Evolutionary conservation across 2,329 filamentous ascomycete genomes (phyloP).

Genomic region (Pyricularia sp.): DNA sequence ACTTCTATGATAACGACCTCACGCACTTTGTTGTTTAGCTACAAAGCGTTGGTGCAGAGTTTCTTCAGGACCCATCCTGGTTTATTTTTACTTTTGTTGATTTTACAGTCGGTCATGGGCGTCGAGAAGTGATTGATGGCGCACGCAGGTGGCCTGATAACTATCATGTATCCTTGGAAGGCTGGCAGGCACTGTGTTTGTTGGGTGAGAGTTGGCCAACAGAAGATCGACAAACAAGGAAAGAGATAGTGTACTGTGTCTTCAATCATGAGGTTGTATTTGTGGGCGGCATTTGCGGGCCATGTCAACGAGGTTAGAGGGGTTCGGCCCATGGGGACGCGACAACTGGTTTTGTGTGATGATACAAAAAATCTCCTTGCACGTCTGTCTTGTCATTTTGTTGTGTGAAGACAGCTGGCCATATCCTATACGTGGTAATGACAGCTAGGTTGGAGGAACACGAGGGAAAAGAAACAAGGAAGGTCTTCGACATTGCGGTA

Average conservation of each 20-base stretch:
- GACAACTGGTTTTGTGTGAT: neutral
- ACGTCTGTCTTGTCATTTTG: neutral
- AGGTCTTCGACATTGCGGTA: too few species aligned
- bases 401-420: neutral
- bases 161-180: neutral
- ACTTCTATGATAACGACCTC: neutral
- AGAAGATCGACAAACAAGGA: neutral
- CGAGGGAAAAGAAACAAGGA: too few species aligned
- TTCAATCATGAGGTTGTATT: neutral
- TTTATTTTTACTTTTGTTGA: neutral
- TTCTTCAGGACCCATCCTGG: neutral
- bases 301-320: neutral
- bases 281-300: neutral
- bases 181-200: neutral
- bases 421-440: too few species aligned
- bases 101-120: neutral
- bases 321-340: neutral
- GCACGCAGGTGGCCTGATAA: neutral
- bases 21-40: neutral
- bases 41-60: neutral
- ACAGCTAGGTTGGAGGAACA: too few species aligned
- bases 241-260: neutral
- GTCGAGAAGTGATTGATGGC: neutral
- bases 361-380: neutral
- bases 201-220: neutral